Conservation (phyloP, 805 yeast genomes). For the Candida germanica region DNA sequence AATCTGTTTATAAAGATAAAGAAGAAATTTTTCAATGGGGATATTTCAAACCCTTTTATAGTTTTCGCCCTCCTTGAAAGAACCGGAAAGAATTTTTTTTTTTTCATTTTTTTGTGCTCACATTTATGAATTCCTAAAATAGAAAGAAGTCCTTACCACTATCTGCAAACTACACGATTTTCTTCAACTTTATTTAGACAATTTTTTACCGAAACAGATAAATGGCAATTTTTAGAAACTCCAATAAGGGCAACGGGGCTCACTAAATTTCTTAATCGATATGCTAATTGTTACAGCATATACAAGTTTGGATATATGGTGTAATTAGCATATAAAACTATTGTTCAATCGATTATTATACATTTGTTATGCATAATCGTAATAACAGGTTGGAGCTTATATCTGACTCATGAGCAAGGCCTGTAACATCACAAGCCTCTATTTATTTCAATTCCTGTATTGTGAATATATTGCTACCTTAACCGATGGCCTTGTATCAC, state of each 20-base stretch:
- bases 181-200: conserved; percentile 5
- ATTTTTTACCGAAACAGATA: conserved; percentile 4
- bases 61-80: conserved; percentile 2
- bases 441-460: too few species aligned
- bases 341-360: too few species aligned
- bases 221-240: not conserved
- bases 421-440: too few species aligned
- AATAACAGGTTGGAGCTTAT: too few species aligned
- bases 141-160: conserved; percentile 4
- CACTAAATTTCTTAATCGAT: not conserved
- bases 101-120: not conserved
- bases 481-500: too few species aligned
- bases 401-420: too few species aligned
- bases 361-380: too few species aligned
- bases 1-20: conserved; percentile 3
- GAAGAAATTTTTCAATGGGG: conserved; percentile 2
- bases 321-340: too few species aligned
- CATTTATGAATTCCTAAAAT: conserved; percentile 6
- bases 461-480: too few species aligned
- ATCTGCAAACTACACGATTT: conserved; percentile 7
- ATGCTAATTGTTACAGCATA: too few species aligned
- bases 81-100: not conserved
- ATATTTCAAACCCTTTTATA: conserved; percentile 8
- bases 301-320: too few species aligned
- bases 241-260: not conserved